Evolutionary conservation across 352 stramenopile species (phyloP), one percentile per base, ranked within the genome.

Genomic region (Phytopythium aichiense): DNA sequence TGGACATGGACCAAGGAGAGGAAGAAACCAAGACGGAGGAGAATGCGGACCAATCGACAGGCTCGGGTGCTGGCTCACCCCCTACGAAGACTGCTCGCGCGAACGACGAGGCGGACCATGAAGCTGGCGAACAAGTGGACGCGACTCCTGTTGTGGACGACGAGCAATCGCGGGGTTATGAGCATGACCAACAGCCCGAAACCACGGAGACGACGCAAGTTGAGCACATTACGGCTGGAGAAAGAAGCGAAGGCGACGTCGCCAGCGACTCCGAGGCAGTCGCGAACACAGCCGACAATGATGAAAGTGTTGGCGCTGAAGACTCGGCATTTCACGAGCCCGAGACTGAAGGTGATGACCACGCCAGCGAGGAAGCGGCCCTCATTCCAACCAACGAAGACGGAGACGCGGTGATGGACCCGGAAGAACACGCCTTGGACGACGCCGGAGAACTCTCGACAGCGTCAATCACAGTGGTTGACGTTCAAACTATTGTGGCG

Each of bases 1-100:
- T 73, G 35, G 48, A 72, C 0, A 79, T 81, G 65, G 69, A 68
- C 5, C 69, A 74, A 51, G 61, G 31, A 4, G 55, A 69, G 38
- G 53, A 60, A 11, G 53, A 71, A 22, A 64, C 38, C 23, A 60
- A 62, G 42, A 30, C 45, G 6, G 45, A 51, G 22, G 45, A 51
- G 6, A 15, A 4, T 5, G 22, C 11, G 8, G n/a, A 51, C n/a
- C n/a, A 31, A 2, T 8, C 45, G n/a, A 28, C 45, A 1, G 45
- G 22, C 5, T 16, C 22, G 4, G 8, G 11, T 13, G 45, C 7
- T 2, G 45, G 45, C 1, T 16, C 22, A n/a, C 1, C 45, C 2
- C 8, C n/a, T 7, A 31, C 25, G 1, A 18, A 8, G 42, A 25
- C 42, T 31, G n/a, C 45, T 28, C 22, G n/a, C 45, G 20, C 11